Conservation (phyloP, 345 rosid genomes). For the Microcos paniculata region DNA sequence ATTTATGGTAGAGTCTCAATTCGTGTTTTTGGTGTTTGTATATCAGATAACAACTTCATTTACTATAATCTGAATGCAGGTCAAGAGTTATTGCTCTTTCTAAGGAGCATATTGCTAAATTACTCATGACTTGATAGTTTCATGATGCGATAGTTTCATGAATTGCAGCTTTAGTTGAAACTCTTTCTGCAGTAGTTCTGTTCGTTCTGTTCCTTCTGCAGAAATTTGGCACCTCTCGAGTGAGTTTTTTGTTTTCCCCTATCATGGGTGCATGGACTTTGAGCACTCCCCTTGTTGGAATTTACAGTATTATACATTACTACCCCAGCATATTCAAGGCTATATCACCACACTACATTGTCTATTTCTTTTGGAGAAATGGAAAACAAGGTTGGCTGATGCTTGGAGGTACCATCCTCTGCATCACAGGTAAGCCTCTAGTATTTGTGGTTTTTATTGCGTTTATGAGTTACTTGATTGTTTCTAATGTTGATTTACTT, state of each 20-base stretch:
- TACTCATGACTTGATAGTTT: too few relatives aligned
- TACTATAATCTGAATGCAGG: too few relatives aligned
- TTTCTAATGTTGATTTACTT: not conserved
- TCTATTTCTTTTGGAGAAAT: conserved; percentile 60
- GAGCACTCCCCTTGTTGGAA: conserved; percentile 68
- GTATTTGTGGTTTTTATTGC: not conserved
- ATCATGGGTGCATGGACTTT: conserved; percentile 87
- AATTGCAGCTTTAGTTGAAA: conserved; percentile 70
- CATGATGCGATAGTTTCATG: too few relatives aligned
- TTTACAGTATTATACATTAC: conserved; percentile 65
- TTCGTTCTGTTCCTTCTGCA: conserved; percentile 71
- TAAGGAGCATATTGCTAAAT: too few relatives aligned
- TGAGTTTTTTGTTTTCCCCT: conserved; percentile 86
- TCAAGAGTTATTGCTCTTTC: too few relatives aligned
- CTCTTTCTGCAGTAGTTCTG: conserved; percentile 68
- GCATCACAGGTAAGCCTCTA: conserved; percentile 61
- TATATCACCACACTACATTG: conserved; percentile 66
- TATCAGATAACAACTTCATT: too few relatives aligned
- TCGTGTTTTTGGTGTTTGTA: too few relatives aligned
- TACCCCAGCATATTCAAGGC: conserved; percentile 79
- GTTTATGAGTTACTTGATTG: not conserved
- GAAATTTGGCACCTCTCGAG: conserved; percentile 78
- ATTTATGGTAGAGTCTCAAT: not conserved
- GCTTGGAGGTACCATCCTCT: conserved; percentile 83
- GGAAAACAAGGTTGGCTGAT: conserved; percentile 74